Evolutionary conservation across 768 basidiomycete genomes (phyloP), one percentile per base, ranked within the genome.

Genomic region (Pleurotus tuoliensis): DNA sequence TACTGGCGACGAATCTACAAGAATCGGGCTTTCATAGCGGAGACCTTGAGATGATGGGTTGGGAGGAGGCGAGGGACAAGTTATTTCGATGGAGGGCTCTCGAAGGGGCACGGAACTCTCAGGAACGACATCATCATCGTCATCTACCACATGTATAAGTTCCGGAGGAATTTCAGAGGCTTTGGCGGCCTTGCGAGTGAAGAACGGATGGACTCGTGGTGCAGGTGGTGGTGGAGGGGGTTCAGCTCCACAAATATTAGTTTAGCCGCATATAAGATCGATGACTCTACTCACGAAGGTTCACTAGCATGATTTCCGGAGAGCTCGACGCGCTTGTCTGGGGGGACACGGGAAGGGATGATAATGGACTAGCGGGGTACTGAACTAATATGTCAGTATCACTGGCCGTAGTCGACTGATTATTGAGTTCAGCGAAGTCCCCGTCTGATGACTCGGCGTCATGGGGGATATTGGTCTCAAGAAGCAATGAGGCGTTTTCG

Each of bases 121-220:
- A 9, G 30, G 11, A 34, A 34, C 30, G 9, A 34, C 30, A 34
- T 34, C 9, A 34, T 34, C 30, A 11, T 34, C 37, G 58, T 56
- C 9, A 45, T 56, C 38, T 40, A 53, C 13, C 30, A 16, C n/a
- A 20, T 34, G 20, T 30, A 49, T 39, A 18, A 53, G 18, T 15
- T 56, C 55, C 30, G 48, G 46, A 13, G 48, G 39, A 3, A 13
- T 0, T 18, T 5, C 16, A 18, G 34, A n/a, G 20, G 12, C 18
- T 18, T 50, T n/a, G 27, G 11, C 38, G 34, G 2, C 30, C 25
- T 22, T 22, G 43, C 62, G 61, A 11, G 54, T 47, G 47, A 62
- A 63, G 54, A 64, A 58, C 20, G 62, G 63, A 43, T 64, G 58
- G 5, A 60, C 11, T 34, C 30, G 30, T 4, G 59, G 58, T 24